Percentiles rank a stretch among this genome's conserved stretches.
These are phyloP conservation scores for Pochonia chlamydosporia DNA, from an alignment of 2,329 filamentous ascomycete genomes.

Conservation along the genomic window DNA sequence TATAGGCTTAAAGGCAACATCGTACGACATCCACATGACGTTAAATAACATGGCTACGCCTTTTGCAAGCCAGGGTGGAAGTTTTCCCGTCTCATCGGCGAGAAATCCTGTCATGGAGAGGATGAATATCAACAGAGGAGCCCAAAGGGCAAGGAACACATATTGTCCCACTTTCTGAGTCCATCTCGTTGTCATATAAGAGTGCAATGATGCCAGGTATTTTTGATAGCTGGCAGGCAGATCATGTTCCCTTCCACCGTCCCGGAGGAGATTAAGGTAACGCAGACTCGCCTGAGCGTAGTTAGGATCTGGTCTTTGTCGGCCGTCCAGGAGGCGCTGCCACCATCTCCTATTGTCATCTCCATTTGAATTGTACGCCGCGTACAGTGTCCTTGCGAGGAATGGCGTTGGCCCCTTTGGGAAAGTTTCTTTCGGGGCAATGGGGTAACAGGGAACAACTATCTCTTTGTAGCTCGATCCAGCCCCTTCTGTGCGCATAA, in stretches of 20 bases:
- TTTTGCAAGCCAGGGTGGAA: constrained; percentile 61
- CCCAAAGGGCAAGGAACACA: constrained; percentile 55
- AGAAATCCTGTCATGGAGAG: constrained; percentile 40
- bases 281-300: constrained; percentile 80
- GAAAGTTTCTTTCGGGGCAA: constrained; percentile 56
- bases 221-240: constrained; percentile 72
- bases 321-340: constrained; percentile 37
- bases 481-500: constrained; percentile 87
- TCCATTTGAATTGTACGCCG: constrained; percentile 44
- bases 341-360: constrained; percentile 34
- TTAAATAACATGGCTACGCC: constrained; percentile 47
- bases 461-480: constrained; percentile 82
- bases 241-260: constrained; percentile 74
- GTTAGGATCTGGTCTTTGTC: constrained; percentile 55
- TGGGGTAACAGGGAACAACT: constrained; percentile 67
- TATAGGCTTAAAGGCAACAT: constrained; percentile 42
- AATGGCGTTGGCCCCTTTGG: constrained; percentile 60
- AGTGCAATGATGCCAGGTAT: constrained; percentile 63
- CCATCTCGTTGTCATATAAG: constrained; percentile 63
- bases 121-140: constrained; percentile 48
- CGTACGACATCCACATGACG: constrained; percentile 39
- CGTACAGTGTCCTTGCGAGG: constrained; percentile 79
- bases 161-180: constrained; percentile 61
- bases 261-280: constrained; percentile 74
- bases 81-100: constrained; percentile 59